Evolutionary conservation across 257 asterid genomes (phyloP).

Genomic region (Solanum sejunctum): DNA sequence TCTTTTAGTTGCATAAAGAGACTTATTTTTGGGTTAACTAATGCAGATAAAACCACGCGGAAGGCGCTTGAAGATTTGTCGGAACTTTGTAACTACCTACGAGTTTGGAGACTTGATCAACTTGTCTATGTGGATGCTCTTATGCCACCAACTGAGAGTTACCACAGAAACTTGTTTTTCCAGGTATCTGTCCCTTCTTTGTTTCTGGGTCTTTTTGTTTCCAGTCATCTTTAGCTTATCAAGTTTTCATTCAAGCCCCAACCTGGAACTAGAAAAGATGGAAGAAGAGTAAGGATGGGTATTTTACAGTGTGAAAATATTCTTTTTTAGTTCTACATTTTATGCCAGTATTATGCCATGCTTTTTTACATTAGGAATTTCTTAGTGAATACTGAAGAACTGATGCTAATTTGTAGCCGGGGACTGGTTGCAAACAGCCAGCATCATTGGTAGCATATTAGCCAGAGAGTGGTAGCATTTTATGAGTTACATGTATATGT

Average conservation of each 20-base stretch:
- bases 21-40: slow-evolving; percentile 2
- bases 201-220: neutral
- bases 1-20: slow-evolving; percentile 1
- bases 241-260: neutral
- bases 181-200: slow-evolving; percentile 41
- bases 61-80: slow-evolving; percentile 92
- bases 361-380: neutral
- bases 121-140: slow-evolving; percentile 69
- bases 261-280: neutral
- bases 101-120: slow-evolving; percentile 68
- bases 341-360: neutral
- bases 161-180: slow-evolving; percentile 75
- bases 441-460: neutral
- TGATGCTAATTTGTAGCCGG: neutral
- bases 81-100: slow-evolving; percentile 65
- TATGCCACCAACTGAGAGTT: slow-evolving; percentile 87
- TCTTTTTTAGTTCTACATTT: neutral
- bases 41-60: slow-evolving; percentile 72
- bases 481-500: neutral
- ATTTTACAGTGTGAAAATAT: neutral
- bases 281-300: neutral
- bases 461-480: neutral
- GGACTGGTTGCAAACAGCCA: neutral
- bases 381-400: neutral
- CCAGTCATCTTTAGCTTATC: neutral